phyloP scores from a whole-genome alignment of 305 asterid genomes.

The Fraxinus greggii region DNA sequence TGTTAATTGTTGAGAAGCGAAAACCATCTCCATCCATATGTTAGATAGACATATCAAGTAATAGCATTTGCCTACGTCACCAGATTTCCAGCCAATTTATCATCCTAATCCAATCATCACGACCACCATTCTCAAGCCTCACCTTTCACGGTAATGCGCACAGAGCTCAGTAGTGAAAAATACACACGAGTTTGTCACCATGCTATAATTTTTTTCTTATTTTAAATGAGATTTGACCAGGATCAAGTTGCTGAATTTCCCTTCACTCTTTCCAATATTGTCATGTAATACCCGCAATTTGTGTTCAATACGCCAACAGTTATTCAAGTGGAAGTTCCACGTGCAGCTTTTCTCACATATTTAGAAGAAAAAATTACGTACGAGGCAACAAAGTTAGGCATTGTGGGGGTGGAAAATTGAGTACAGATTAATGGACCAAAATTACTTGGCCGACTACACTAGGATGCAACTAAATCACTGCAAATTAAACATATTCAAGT shows the following conservation, averaged over 20 bases:
- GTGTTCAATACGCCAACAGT: not conserved
- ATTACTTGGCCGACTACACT: not conserved
- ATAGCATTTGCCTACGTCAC: not conserved
- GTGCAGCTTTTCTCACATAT: not conserved
- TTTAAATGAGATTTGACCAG: not conserved
- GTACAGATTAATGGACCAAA: not conserved
- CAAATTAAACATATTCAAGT: not conserved
- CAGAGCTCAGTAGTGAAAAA: not conserved
- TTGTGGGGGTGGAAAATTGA: not conserved
- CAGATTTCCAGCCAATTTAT: not conserved
- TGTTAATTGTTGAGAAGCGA: not conserved
- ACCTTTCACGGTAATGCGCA: not conserved
- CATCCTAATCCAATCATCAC: not conserved
- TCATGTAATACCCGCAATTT: not conserved
- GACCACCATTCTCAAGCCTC: not conserved
- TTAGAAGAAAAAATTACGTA: not conserved
- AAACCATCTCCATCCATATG: not conserved
- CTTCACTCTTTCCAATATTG: not conserved
- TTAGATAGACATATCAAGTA: not conserved
- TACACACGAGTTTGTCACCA: not conserved
- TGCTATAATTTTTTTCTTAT: not conserved
- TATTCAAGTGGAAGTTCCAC: not conserved
- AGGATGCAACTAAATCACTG: not conserved
- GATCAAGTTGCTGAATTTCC: not conserved
- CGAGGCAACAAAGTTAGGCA: not conserved